Evolutionary conservation across 83 land plant species (phyloP).

Genomic region (Larix sibirica): DNA sequence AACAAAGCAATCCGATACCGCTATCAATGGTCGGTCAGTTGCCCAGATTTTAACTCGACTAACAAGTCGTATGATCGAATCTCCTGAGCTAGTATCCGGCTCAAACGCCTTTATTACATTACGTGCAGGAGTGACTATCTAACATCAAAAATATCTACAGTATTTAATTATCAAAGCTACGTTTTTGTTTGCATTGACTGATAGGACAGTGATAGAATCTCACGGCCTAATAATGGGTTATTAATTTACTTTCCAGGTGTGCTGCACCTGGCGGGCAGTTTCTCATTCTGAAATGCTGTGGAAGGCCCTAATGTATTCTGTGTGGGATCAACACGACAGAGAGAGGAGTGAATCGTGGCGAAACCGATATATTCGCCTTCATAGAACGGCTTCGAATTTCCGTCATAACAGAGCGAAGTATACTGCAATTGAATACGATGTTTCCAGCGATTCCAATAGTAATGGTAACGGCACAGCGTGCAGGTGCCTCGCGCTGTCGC

Average conservation of each 20-base stretch:
- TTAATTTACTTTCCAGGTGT: conserved; percentile 38
- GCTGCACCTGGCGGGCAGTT: conserved; percentile 57
- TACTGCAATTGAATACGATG: conserved; percentile 22
- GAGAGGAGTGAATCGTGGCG: conserved; percentile 38
- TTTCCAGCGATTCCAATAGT: background rate
- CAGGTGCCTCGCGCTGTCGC: conserved; percentile 51
- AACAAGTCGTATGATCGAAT: background rate
- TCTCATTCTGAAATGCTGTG: conserved; percentile 56
- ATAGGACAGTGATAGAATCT: background rate
- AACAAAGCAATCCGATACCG: too few species aligned
- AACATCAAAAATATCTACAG: too few species aligned
- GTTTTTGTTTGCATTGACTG: background rate
- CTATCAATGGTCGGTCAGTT: background rate
- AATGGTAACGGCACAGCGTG: conserved; percentile 21
- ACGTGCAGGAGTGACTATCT: background rate
- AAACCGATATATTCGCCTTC: conserved; percentile 47
- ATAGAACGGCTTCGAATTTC: conserved; percentile 48
- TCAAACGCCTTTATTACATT: too few species aligned
- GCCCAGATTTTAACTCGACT: background rate
- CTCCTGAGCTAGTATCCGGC: background rate
- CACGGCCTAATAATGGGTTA: background rate
- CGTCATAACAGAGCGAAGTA: conserved; percentile 22
- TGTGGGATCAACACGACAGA: conserved; percentile 31
- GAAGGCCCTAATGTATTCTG: conserved; percentile 26
- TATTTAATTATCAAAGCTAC: too few species aligned